phyloP scores from a whole-genome alignment of 2,329 filamentous ascomycete genomes.

The Lachnellula willkommii region DNA sequence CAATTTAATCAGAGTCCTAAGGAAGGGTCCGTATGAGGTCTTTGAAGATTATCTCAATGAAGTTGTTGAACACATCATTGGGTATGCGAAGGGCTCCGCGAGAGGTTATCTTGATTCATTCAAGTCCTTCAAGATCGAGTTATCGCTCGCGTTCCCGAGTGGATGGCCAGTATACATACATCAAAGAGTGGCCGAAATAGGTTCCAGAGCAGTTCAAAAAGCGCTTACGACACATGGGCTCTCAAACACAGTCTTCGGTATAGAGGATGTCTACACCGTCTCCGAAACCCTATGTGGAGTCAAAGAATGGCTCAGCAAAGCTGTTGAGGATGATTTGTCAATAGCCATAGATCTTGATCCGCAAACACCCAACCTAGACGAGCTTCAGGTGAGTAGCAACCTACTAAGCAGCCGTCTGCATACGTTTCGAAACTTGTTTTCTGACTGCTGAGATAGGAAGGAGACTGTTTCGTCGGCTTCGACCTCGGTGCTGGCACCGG shows the following conservation, averaged over 20 bases:
- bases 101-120: background rate
- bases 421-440: background rate
- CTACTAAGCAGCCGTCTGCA: background rate
- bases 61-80: constrained; percentile 1
- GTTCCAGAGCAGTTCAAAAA: constrained; percentile 4
- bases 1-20: background rate
- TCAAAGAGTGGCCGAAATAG: constrained; percentile 8
- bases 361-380: constrained; percentile 1
- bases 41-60: constrained; percentile 9
- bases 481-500: constrained; percentile 16
- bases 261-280: constrained; percentile 15
- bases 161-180: constrained; percentile 14
- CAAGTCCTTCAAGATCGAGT: constrained; percentile 4
- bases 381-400: constrained; percentile 2
- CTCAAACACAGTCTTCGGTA: constrained; percentile 6
- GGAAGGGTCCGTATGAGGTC: constrained; percentile 4
- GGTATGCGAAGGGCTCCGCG: background rate
- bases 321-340: background rate
- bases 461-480: constrained; percentile 6
- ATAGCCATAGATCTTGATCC: background rate
- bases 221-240: constrained; percentile 3
- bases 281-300: constrained; percentile 14
- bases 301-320: constrained; percentile 11
- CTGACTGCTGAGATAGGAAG: constrained; percentile 1
- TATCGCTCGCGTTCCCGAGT: constrained; percentile 15